Evolutionary conservation across 202 grass and related monocot species (phyloP), one percentile per base, ranked within the genome.

Genomic region (Zoysia matrella): DNA sequence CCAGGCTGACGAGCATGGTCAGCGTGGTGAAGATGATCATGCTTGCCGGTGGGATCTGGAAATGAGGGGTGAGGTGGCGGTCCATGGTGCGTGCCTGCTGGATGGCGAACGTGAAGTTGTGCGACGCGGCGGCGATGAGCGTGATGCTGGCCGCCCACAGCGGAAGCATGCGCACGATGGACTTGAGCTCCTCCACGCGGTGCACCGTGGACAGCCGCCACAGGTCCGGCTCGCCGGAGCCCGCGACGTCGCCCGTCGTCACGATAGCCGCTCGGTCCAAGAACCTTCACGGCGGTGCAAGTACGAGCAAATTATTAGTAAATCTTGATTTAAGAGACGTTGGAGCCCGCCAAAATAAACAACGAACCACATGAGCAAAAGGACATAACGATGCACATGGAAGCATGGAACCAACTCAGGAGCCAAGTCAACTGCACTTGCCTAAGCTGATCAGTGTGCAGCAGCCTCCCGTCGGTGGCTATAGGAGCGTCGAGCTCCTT

Each of bases 111-210:
- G 88, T 92, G 78, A 74, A 13, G 43, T 95, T 91, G 81, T 95
- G 93, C 18, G 93, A 85, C 2, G 89, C 58, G 6, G 93, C 72
- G 0, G 89, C 82, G 44, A 95, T 87, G 47, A 91, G 89, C 22
- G 90, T 40, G 65, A 95, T 86, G 11, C 90, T 83, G 0, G 88
- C 82, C 0, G 78, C 88, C 83, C 90, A 92, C 52, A 95, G 82
- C 6, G 93, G 88, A 8, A 95, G 67, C 70, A 95, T 89, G 1
- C 93, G 82, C 41, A 92, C 76, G 76, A 95, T 91, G 62, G 89
- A 92, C 66, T 92, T 92, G 65, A 89, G 78, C 79, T 95, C 93
- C 77, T 95, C 93, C 9, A 90, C 69, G n/a, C 87, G 90, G 75
- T 95, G 93, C 67, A 90, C 93, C 45, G 84, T 95, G 68, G 84